Conservation (phyloP, 768 basidiomycete species). For the Lepiota subincarnata region DNA sequence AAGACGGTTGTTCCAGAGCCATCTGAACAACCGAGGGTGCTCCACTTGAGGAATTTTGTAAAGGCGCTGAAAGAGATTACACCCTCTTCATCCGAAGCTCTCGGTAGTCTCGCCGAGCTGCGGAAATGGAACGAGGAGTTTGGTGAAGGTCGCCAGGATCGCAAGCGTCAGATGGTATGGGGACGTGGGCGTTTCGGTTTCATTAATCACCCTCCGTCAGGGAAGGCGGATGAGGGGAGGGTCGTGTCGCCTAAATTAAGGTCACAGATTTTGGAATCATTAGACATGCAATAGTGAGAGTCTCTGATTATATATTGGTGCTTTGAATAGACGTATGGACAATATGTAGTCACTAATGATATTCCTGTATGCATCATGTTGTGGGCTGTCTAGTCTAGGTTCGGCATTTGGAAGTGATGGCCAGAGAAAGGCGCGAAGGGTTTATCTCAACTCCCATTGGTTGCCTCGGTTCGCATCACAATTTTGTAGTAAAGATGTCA, state of each 20-base stretch:
- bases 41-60: constrained; percentile 60
- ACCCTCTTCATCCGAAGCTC: constrained; percentile 80
- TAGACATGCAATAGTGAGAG: constrained; percentile 1
- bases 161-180: constrained; percentile 69
- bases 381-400: too few relatives aligned
- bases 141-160: constrained; percentile 75
- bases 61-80: constrained; percentile 88
- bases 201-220: constrained; percentile 38
- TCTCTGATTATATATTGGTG: neutral
- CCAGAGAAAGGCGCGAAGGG: too few relatives aligned
- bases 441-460: too few relatives aligned
- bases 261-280: constrained; percentile 5
- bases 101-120: constrained; percentile 70
- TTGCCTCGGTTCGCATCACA: too few relatives aligned
- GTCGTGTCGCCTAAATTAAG: constrained; percentile 24
- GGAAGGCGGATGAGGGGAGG: constrained; percentile 38
- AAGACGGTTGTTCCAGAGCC: neutral
- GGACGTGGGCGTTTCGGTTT: constrained; percentile 91
- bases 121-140: constrained; percentile 93
- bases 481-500: too few relatives aligned
- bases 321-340: neutral
- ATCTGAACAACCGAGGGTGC: constrained; percentile 16
- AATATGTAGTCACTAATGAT: neutral
- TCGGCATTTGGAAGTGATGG: too few relatives aligned
- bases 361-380: too few relatives aligned